phyloP scores from a whole-genome alignment of 345 rosid genomes.

The Nasturtium officinale region DNA sequence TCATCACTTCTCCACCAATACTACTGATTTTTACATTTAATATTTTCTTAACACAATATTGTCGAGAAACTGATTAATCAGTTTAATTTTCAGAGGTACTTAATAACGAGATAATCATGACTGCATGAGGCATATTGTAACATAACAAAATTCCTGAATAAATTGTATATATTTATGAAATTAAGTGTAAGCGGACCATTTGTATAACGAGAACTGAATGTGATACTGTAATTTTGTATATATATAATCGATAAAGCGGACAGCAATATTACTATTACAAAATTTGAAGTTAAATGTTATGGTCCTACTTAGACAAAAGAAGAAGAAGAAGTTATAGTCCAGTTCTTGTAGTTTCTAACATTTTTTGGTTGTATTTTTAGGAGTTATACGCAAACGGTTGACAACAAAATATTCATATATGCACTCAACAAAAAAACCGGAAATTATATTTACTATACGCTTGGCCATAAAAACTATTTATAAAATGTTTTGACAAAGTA shows the following conservation, averaged over 20 bases:
- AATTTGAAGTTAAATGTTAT: no score
- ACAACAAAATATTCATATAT: background rate
- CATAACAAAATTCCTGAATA: background rate
- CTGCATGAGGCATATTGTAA: background rate
- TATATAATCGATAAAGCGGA: no score
- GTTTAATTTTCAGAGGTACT: background rate
- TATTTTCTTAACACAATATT: background rate
- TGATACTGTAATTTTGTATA: no score
- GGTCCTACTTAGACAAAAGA: no score
- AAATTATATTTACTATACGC: no score
- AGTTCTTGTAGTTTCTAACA: no score
- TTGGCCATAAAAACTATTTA: no score
- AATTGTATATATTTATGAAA: background rate
- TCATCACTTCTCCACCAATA: conserved; percentile 20
- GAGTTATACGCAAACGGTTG: background rate
- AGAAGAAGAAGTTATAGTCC: no score
- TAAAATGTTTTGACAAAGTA: no score
- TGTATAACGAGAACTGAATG: background rate
- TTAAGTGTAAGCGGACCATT: background rate
- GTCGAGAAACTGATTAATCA: background rate
- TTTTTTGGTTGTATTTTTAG: background rate
- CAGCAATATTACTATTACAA: no score
- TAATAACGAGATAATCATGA: background rate
- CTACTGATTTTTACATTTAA: background rate
- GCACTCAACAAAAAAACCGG: background rate